A percentile compares a stretch with the other conserved stretches of the same genome.
Conservation (phyloP, 2,329 filamentous ascomycete genomes). For the Xylariaceae sp. region DNA sequence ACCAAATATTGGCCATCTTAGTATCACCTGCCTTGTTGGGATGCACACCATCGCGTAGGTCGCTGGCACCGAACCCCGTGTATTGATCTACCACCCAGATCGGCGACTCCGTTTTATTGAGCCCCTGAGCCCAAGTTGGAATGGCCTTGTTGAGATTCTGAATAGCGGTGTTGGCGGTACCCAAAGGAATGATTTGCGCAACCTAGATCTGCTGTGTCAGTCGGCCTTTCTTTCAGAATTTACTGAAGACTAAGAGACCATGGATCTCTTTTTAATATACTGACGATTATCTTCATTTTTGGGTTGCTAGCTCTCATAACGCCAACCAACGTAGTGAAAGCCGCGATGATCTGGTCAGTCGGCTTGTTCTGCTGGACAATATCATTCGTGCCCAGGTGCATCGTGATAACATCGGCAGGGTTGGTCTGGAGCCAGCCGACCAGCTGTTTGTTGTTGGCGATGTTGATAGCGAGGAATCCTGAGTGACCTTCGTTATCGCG, state of each 20-base stretch:
- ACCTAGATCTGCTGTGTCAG: slow-evolving; percentile 39
- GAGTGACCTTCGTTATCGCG: slow-evolving; percentile 53
- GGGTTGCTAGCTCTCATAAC: slow-evolving; percentile 50
- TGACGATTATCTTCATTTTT: slow-evolving; percentile 51
- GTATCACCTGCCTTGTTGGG: slow-evolving; percentile 49
- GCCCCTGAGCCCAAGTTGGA: slow-evolving; percentile 46
- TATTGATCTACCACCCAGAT: slow-evolving; percentile 53
- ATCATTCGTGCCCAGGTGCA: slow-evolving; percentile 55
- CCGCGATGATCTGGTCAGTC: slow-evolving; percentile 46
- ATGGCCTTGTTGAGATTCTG: slow-evolving; percentile 49
- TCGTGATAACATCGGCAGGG: slow-evolving; percentile 53
- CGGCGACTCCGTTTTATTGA: slow-evolving; percentile 47
- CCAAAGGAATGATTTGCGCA: slow-evolving; percentile 49
- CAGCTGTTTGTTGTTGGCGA: slow-evolving; percentile 50
- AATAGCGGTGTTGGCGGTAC: slow-evolving; percentile 46
- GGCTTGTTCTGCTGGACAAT: slow-evolving; percentile 50
- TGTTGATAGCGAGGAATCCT: slow-evolving; percentile 52
- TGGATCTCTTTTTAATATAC: slow-evolving; percentile 22
- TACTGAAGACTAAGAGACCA: background rate
- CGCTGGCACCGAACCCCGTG: slow-evolving; percentile 44
- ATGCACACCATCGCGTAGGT: slow-evolving; percentile 49
- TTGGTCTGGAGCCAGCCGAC: slow-evolving; percentile 51
- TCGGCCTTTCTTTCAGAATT: background rate
- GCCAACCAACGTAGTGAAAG: slow-evolving; percentile 48
- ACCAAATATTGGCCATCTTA: slow-evolving; percentile 48